Conservation (phyloP, 208 protist genomes). For the Wallacemonas rigidus region DNA sequence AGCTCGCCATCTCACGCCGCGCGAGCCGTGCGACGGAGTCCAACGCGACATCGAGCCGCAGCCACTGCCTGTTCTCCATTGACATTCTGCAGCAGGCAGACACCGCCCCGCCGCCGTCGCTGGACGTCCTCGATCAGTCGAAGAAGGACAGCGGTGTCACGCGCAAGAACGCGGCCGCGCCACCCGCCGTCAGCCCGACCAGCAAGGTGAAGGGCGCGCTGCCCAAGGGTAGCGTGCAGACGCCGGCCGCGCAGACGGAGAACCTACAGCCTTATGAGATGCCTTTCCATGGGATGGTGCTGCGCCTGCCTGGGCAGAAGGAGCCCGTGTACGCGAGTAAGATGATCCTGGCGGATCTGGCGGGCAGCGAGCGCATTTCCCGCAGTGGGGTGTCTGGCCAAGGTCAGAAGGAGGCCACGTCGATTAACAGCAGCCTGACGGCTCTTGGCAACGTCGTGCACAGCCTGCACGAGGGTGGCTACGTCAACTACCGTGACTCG, state of each 20-base stretch:
- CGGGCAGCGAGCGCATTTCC: slow-evolving; percentile 88
- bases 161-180: background rate
- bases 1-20: slow-evolving; percentile 69
- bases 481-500: slow-evolving; percentile 88
- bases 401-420: slow-evolving; percentile 81
- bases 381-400: slow-evolving; percentile 66
- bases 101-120: slow-evolving; percentile 62
- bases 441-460: slow-evolving; percentile 93
- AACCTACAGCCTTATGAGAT: slow-evolving; percentile 52
- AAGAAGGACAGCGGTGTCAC: slow-evolving; percentile 28
- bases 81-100: slow-evolving; percentile 86
- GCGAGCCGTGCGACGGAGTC: slow-evolving; percentile 73
- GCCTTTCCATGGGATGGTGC: slow-evolving; percentile 76
- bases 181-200: background rate
- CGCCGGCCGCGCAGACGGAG: slow-evolving; percentile 26
- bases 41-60: slow-evolving; percentile 90
- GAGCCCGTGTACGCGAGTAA: slow-evolving; percentile 83
- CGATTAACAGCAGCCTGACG: slow-evolving; percentile 94
- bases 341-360: slow-evolving; percentile 93
- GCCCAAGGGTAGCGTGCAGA: slow-evolving; percentile 21
- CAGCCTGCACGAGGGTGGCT: slow-evolving; percentile 75
- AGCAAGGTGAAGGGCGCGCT: slow-evolving; percentile 6
- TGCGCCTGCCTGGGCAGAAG: slow-evolving; percentile 62
- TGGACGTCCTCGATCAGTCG: slow-evolving; percentile 50
- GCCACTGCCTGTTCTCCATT: slow-evolving; percentile 92